phyloP scores from a whole-genome alignment of 768 basidiomycete species.

The Panaeolus papilionaceus region DNA sequence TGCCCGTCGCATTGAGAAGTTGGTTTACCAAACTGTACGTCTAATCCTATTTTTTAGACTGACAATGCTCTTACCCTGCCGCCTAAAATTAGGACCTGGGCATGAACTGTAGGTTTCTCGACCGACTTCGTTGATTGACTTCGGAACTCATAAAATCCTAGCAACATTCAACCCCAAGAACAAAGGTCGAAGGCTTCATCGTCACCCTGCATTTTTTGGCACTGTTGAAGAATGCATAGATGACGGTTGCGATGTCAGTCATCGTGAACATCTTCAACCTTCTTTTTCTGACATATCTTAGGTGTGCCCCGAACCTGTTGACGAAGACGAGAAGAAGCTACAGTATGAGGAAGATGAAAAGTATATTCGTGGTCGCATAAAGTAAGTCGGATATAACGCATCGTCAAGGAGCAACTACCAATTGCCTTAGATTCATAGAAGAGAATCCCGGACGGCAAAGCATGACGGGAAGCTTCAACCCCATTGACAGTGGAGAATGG shows the following conservation, averaged over 20 bases:
- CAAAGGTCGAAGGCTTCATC: slow-evolving; percentile 62
- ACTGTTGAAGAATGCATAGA: slow-evolving; percentile 60
- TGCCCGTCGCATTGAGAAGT: slow-evolving; percentile 58
- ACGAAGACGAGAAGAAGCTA: slow-evolving; percentile 59
- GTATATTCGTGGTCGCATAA: slow-evolving; percentile 59
- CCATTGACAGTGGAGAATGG: slow-evolving; percentile 73
- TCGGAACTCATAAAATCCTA: slow-evolving; percentile 26
- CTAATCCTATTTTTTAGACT: not conserved
- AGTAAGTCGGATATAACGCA: slow-evolving; percentile 16
- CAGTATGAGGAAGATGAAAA: slow-evolving; percentile 58
- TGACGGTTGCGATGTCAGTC: slow-evolving; percentile 64
- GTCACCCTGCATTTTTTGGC: slow-evolving; percentile 70
- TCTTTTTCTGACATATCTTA: not conserved
- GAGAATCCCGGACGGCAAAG: slow-evolving; percentile 67
- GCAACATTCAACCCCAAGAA: slow-evolving; percentile 71
- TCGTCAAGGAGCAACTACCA: not conserved
- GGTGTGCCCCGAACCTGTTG: slow-evolving; percentile 63
- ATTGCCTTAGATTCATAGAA: slow-evolving; percentile 47
- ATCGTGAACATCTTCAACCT: not conserved
- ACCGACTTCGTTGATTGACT: not conserved
- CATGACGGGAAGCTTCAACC: slow-evolving; percentile 68
- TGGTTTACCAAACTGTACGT: slow-evolving; percentile 63
- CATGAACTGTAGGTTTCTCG: slow-evolving; percentile 56
- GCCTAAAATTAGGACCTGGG: slow-evolving; percentile 51
- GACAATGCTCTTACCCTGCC: not conserved